Evolutionary conservation across 192 early-diverging fungal genomes (phyloP).

Genomic region (Entomortierella chlamydospora): DNA sequence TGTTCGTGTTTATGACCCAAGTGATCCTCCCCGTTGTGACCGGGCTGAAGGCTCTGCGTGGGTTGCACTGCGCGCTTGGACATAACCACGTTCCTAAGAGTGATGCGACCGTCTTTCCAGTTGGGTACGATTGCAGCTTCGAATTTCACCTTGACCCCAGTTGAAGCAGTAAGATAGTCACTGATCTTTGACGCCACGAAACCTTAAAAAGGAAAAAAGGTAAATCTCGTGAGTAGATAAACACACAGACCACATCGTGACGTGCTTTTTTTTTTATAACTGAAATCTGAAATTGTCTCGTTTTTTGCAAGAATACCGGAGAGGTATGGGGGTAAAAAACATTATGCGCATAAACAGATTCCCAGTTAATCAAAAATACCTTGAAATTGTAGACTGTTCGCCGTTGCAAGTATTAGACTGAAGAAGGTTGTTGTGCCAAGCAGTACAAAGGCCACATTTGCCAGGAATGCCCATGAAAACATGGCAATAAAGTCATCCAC

Average conservation of each 20-base stretch:
- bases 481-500: constrained; percentile 91
- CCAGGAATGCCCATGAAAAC: constrained; percentile 89
- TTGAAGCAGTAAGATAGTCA: constrained; percentile 80
- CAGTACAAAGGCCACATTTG: constrained; percentile 86
- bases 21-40: constrained; percentile 48
- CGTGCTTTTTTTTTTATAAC: constrained; percentile 3
- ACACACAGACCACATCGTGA: constrained; percentile 28
- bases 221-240: background rate
- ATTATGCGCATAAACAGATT: no score
- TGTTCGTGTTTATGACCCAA: constrained; percentile 53
- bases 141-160: constrained; percentile 87
- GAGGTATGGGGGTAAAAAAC: no score
- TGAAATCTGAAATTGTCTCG: background rate
- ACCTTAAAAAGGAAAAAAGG: constrained; percentile 56
- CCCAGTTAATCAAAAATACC: constrained; percentile 43
- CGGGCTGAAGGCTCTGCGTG: background rate
- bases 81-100: constrained; percentile 83
- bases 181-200: constrained; percentile 84
- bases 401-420: constrained; percentile 79
- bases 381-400: constrained; percentile 89
- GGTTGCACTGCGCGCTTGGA: constrained; percentile 39
- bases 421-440: constrained; percentile 92
- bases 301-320: background rate
- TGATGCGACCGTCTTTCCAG: constrained; percentile 91
- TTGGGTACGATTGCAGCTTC: constrained; percentile 93